phyloP scores from a whole-genome alignment of 257 asterid species.

The Eustoma russellianum region DNA sequence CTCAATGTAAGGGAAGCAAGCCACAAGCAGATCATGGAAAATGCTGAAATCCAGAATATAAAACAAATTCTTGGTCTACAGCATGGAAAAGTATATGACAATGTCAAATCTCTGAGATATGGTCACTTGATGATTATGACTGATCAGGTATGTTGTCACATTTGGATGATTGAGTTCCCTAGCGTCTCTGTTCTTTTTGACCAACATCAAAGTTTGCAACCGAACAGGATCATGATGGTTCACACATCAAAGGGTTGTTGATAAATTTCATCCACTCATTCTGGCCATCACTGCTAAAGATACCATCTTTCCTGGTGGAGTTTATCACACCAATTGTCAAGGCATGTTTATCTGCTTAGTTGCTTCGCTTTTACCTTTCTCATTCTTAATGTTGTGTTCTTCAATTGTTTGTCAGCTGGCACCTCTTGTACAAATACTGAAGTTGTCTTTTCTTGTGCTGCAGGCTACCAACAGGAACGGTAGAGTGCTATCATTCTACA shows the following conservation, averaged over 20 bases:
- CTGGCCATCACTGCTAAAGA: conserved; percentile 90
- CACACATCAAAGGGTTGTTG: conserved; percentile 90
- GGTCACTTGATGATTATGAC: conserved; percentile 99
- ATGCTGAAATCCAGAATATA: conserved; percentile 69
- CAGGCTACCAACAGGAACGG: conserved; percentile 65
- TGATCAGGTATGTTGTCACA: conserved; percentile 59
- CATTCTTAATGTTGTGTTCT: neutral
- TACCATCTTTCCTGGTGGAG: conserved; percentile 77
- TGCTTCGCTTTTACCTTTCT: conserved; percentile 6
- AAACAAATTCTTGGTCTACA: conserved; percentile 95
- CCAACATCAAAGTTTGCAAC: conserved; percentile 5
- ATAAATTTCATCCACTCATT: conserved; percentile 87
- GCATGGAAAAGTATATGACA: conserved; percentile 68
- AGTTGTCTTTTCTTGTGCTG: conserved; percentile 5
- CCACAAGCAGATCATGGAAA: conserved; percentile 66
- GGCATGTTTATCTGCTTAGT: conserved; percentile 15
- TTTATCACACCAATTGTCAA: conserved; percentile 95
- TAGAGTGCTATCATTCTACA: conserved; percentile 50
- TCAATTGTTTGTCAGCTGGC: neutral
- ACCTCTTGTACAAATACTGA: neutral
- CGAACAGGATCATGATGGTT: conserved; percentile 95
- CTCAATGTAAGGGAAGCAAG: conserved; percentile 96
- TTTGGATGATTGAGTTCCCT: neutral
- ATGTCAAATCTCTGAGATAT: conserved; percentile 70
- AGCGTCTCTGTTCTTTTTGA: neutral